These are phyloP conservation scores for Phytophthora pinifolia DNA, from an alignment of 352 stramenopile genomes.

Conservation along the genomic window DNA sequence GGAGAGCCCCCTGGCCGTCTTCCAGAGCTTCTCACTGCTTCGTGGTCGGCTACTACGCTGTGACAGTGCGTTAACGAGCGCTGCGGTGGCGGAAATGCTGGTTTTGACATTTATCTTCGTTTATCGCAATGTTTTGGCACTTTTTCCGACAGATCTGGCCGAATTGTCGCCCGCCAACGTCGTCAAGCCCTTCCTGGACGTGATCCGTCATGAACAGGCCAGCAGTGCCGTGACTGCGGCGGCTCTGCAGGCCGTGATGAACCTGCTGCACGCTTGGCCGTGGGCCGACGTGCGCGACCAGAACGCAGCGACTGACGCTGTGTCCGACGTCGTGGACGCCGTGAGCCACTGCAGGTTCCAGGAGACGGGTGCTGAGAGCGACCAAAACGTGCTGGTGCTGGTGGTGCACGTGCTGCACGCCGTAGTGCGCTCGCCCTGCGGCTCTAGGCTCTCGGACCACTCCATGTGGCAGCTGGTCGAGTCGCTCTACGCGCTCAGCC, in stretches of 20 bases:
- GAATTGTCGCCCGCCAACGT: slow-evolving; percentile 63
- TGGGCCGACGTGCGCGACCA: slow-evolving; percentile 49
- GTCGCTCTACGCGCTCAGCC: slow-evolving; percentile 94
- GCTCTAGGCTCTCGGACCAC: slow-evolving; percentile 84
- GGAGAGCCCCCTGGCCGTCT: slow-evolving; percentile 53
- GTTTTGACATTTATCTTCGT: slow-evolving; percentile 3
- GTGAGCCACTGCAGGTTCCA: slow-evolving; percentile 95
- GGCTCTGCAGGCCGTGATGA: slow-evolving; percentile 94
- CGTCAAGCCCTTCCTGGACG: slow-evolving; percentile 94
- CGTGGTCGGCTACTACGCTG: slow-evolving; percentile 60
- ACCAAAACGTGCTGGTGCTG: slow-evolving; percentile 91
- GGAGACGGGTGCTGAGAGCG: slow-evolving; percentile 88
- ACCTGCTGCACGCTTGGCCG: slow-evolving; percentile 91
- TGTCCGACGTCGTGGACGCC: slow-evolving; percentile 89
- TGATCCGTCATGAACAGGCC: slow-evolving; percentile 92
- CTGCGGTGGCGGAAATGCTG: neutral
- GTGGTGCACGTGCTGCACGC: slow-evolving; percentile 95
- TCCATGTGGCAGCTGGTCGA: slow-evolving; percentile 96
- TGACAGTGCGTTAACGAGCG: slow-evolving; percentile 40
- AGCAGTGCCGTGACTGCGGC: slow-evolving; percentile 92
- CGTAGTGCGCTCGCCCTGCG: slow-evolving; percentile 88
- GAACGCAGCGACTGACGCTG: slow-evolving; percentile 42
- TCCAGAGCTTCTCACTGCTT: slow-evolving; percentile 65
- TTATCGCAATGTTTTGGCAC: slow-evolving; percentile 10
- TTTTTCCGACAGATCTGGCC: slow-evolving; percentile 38